phyloP scores from a whole-genome alignment of 768 basidiomycete species.

The Kwoniella botswanensis region DNA sequence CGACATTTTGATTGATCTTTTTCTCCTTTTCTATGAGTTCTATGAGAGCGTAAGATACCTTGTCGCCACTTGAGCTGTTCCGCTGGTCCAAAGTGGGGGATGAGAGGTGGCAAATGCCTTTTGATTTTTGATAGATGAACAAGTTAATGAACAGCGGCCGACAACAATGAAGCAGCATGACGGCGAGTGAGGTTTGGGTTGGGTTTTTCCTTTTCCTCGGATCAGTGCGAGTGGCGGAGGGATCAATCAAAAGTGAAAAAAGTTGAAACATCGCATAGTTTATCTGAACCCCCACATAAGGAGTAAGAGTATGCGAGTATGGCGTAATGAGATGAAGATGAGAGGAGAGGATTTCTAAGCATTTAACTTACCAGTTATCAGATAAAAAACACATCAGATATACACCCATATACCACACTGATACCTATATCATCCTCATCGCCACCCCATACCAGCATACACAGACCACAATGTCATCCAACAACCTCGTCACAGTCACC shows the following conservation, averaged over 20 bases:
- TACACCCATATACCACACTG: not conserved
- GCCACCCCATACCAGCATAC: not conserved
- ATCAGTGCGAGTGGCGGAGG: too few relatives aligned
- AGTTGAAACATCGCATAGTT: not conserved
- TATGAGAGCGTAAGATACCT: not conserved
- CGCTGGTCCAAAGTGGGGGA: not conserved
- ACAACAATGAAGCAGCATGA: not conserved
- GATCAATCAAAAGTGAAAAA: not conserved
- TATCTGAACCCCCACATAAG: not conserved
- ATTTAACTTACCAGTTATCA: not conserved
- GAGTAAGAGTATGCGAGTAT: not conserved
- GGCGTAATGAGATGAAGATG: slow-evolving; percentile 1
- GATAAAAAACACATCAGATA: slow-evolving; percentile 1
- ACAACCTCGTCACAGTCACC: slow-evolving; percentile 63
- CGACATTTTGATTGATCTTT: slow-evolving; percentile 33
- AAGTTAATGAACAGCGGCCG: not conserved
- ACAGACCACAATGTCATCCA: slow-evolving; percentile 18
- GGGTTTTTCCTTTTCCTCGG: too few relatives aligned
- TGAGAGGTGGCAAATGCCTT: not conserved
- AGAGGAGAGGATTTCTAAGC: not conserved
- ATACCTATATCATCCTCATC: not conserved
- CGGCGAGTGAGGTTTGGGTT: too few relatives aligned
- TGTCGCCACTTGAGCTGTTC: not conserved
- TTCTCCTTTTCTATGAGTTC: not conserved
- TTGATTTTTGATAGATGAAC: not conserved